Conservation (phyloP, 202 grass and related monocot species). For the Hordeum pubiflorum region DNA sequence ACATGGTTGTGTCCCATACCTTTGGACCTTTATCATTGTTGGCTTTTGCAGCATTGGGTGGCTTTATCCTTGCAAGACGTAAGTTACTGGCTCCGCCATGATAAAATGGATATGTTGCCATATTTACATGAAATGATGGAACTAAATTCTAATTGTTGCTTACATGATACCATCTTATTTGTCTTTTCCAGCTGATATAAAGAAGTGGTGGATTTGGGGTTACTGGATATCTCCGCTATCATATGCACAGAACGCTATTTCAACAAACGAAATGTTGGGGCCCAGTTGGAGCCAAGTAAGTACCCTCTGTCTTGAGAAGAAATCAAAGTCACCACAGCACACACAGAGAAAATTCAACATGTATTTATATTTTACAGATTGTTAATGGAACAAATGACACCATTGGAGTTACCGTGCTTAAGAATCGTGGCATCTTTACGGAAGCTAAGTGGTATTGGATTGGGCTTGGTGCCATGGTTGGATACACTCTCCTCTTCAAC, state of each 20-base stretch:
- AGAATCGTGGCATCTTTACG: constrained; percentile 58
- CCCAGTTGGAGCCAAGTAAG: constrained; percentile 72
- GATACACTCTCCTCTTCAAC: constrained; percentile 90
- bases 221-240: constrained; percentile 93
- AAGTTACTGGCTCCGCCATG: constrained; percentile 20
- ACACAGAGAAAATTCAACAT: constrained; percentile 1
- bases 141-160: background rate
- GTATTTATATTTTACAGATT: constrained; percentile 35
- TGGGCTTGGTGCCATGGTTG: constrained; percentile 68
- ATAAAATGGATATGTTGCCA: background rate
- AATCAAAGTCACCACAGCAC: constrained; percentile 13
- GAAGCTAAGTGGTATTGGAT: constrained; percentile 97
- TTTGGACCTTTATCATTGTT: constrained; percentile 75
- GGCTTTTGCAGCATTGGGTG: constrained; percentile 52
- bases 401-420: constrained; percentile 52
- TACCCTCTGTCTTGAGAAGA: constrained; percentile 17
- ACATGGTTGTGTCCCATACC: constrained; percentile 88
- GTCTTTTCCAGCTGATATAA: constrained; percentile 57
- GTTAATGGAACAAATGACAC: constrained; percentile 21
- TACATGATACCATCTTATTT: constrained; percentile 14
- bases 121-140: background rate
- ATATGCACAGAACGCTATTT: constrained; percentile 78
- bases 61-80: constrained; percentile 82
- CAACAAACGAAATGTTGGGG: constrained; percentile 80
- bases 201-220: constrained; percentile 99